Base-by-base conservation (phyloP, 306 rosid species). In the Ammopiptanthus mongolicus region DNA sequence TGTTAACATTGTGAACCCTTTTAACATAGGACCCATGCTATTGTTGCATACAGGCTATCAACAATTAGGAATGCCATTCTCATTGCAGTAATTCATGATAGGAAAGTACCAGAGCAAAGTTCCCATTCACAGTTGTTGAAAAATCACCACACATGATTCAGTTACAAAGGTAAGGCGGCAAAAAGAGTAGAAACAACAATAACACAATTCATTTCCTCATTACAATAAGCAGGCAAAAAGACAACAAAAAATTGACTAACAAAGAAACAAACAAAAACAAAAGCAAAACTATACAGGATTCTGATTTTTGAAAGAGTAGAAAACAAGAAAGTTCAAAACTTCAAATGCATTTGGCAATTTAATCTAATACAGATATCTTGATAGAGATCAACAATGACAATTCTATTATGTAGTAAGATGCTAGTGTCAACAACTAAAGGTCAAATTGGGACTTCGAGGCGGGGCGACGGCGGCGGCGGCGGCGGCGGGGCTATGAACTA, bases 151-250 rank as follows among this genome's bases (percentile, higher is more conserved):
- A n/a, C n/a, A n/a, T n/a, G n/a, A n/a, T n/a, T n/a, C n/a, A n/a
- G n/a, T n/a, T n/a, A n/a, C n/a, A n/a, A n/a, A n/a, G n/a, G n/a
- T n/a, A n/a, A n/a, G n/a, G n/a, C n/a, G n/a, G n/a, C n/a, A n/a
- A n/a, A n/a, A n/a, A n/a, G n/a, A n/a, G n/a, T n/a, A 76, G 69
- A 70, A 83, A 63, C 78, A 73, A 71, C 18, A 77, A 76, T 19
- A 80, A 73, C 50, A 72, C n/a, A 57, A 74, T 42, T 74, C 79
- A 64, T 75, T 63, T 68, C 59, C 69, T 68, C 64, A 64, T 66
- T 29, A 73, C 2, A 68, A 18, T 10, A 55, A 62, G 61, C 23
- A 80, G 3, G 69, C 15, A 51, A 72, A 69, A 62, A 58, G 44
- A 68, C 52, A 62, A 18, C 15, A 59, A 69, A 65, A 63, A 31